These are phyloP conservation scores for Albophoma yamanashiensis DNA, from an alignment of 2,329 filamentous ascomycete genomes.

Conservation along the genomic window DNA sequence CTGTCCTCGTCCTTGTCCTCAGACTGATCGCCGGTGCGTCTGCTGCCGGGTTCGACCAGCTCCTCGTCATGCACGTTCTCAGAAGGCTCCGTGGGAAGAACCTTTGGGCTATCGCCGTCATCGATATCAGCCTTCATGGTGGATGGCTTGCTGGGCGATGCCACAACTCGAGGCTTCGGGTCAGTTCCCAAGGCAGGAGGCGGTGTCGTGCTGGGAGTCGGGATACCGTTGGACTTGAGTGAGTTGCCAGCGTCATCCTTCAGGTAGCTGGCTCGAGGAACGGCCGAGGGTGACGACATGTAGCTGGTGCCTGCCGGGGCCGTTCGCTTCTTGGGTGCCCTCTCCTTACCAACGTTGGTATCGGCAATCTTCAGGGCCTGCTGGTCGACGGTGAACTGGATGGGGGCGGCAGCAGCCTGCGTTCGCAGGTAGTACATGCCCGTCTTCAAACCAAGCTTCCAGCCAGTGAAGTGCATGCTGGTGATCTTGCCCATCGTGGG, in stretches of 20 bases:
- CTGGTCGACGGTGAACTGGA: slow-evolving; percentile 98
- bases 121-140: slow-evolving; percentile 67
- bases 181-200: slow-evolving; percentile 36
- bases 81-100: slow-evolving; percentile 61
- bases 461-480: slow-evolving; percentile 97
- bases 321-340: slow-evolving; percentile 58
- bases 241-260: slow-evolving; percentile 38
- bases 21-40: slow-evolving; percentile 39
- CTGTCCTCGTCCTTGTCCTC: slow-evolving; percentile 66
- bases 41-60: slow-evolving; percentile 46
- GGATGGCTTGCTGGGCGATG: slow-evolving; percentile 50
- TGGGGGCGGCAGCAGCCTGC: slow-evolving; percentile 90
- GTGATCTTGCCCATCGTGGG: slow-evolving; percentile 99
- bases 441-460: slow-evolving; percentile 98
- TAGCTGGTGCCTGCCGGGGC: slow-evolving; percentile 43
- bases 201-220: slow-evolving; percentile 59
- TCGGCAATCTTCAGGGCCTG: slow-evolving; percentile 84
- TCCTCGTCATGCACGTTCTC: slow-evolving; percentile 54
- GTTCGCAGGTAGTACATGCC: slow-evolving; percentile 99
- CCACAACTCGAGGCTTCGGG: slow-evolving; percentile 30
- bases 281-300: slow-evolving; percentile 47
- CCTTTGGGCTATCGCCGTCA: slow-evolving; percentile 70
- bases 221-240: slow-evolving; percentile 45
- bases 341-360: slow-evolving; percentile 59
- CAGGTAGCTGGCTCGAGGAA: slow-evolving; percentile 58